phyloP scores from a whole-genome alignment of 306 rosid genomes.

The Acmispon strigosus region DNA sequence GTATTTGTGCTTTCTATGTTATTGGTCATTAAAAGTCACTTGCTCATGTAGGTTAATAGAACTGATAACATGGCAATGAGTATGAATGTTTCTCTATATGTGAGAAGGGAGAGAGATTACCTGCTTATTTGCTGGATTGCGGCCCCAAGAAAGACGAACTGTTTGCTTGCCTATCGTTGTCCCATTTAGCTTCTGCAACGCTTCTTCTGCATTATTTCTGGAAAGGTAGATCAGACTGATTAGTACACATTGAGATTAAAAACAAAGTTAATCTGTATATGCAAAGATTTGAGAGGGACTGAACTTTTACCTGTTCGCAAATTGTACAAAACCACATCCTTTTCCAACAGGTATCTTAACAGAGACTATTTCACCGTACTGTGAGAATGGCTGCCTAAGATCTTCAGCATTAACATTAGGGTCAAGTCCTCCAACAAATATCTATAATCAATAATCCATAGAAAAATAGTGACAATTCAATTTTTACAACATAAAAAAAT shows the following conservation, averaged over 20 bases:
- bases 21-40: neutral
- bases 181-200: conserved; percentile 82
- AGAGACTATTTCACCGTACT: conserved; percentile 86
- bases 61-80: neutral
- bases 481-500: neutral
- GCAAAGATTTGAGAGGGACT: neutral
- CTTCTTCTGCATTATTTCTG: conserved; percentile 95
- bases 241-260: neutral
- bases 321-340: conserved; percentile 98
- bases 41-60: neutral
- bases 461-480: neutral
- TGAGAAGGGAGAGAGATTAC: conserved; percentile 16
- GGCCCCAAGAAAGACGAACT: conserved; percentile 99
- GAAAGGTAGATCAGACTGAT: conserved; percentile 14
- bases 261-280: neutral
- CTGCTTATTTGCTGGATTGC: conserved; percentile 99
- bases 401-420: conserved; percentile 87
- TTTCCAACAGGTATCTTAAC: conserved; percentile 96
- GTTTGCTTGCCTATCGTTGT: conserved; percentile 81
- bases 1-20: neutral
- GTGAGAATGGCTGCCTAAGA: conserved; percentile 85
- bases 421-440: conserved; percentile 99
- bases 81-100: neutral
- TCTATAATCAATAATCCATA: conserved; percentile 42
- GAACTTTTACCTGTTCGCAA: conserved; percentile 64